Evolutionary conservation across 805 yeast species (phyloP), one percentile per base, ranked within the genome.

Genomic region (Saccharomycopsis schoenii): DNA sequence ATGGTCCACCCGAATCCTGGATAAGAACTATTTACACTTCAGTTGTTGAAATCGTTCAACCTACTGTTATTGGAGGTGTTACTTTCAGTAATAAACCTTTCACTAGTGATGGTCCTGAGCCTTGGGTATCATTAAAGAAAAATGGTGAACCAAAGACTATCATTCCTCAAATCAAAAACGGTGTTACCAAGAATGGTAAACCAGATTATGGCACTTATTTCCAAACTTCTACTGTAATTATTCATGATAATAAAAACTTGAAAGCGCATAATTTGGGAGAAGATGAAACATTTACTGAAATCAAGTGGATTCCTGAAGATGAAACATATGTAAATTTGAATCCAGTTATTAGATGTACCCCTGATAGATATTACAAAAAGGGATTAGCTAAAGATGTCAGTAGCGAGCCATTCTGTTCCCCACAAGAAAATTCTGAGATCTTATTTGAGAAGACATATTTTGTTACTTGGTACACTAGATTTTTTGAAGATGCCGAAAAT

Each of bases 331-430:
- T 83, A 34, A 74, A 79, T 19, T 76, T 90, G 70, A 88, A 85
- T 68, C 97, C 97, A 0, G 71, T 90, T 57, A 80, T 89, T 68
- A 80, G 97, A 73, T 90, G 97, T 74, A 88, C 91, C 3, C 97
- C 97, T 1, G 86, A 86, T 59, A 73, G 80, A 56, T 90, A 88
- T 70, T 78, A 75, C 68, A 80, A 77, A 66, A 86, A 84, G 69
- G 93, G 92, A 9, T 62, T 76, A 42, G 85, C 83, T 37, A 83
- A 83, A 66, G 72, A 75, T 59, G 70, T 73, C 17, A 67, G 74
- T 1, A 81, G 90, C 47, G 94, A 77, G 58, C 97, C 97, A n/a
- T 88, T 89, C 72, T 90, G 97, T 72, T 81, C 88, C 21, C 97
- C 97, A 12, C 76, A 75, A 40, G 92, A 87, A 67, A 79, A 83